Conservation (phyloP, 1,284 basidiomycete genomes). For the Ceratobasidium sp. region DNA sequence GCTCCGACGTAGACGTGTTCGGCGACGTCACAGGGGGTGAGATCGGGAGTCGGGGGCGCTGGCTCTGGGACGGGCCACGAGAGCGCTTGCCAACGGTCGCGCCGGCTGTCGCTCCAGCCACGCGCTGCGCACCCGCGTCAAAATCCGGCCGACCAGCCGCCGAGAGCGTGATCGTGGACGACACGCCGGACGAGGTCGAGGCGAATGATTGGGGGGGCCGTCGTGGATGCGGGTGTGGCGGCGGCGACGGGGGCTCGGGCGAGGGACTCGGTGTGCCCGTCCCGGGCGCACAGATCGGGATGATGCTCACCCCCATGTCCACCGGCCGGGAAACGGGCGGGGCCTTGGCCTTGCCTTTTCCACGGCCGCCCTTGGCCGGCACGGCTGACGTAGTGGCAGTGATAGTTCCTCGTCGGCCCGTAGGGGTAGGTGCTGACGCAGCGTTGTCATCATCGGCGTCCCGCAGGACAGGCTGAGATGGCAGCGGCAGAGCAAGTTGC, state of each 20-base stretch:
- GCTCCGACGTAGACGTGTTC: slow-evolving; percentile 26
- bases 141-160: slow-evolving; percentile 29
- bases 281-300: slow-evolving; percentile 37
- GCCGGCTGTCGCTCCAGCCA: not conserved
- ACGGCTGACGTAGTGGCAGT: slow-evolving; percentile 1
- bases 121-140: slow-evolving; percentile 35
- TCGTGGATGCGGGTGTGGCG: not conserved
- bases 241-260: slow-evolving; percentile 35
- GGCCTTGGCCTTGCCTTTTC: slow-evolving; percentile 15
- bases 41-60: slow-evolving; percentile 25
- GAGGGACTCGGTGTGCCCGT: slow-evolving; percentile 28
- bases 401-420: not conserved
- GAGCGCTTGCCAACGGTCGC: slow-evolving; percentile 43
- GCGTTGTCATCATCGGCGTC: not conserved
- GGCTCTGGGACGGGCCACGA: slow-evolving; percentile 32
- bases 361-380: slow-evolving; percentile 11
- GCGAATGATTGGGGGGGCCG: slow-evolving; percentile 24
- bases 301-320: slow-evolving; percentile 39
- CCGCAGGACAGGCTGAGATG: not conserved
- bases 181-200: slow-evolving; percentile 11
- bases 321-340: not conserved
- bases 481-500: slow-evolving; percentile 2
- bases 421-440: too few species aligned
- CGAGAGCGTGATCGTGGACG: not conserved
- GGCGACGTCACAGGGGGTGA: slow-evolving; percentile 38